phyloP scores from a whole-genome alignment of 352 stramenopile genomes.

The Aphanomyces invadans region DNA sequence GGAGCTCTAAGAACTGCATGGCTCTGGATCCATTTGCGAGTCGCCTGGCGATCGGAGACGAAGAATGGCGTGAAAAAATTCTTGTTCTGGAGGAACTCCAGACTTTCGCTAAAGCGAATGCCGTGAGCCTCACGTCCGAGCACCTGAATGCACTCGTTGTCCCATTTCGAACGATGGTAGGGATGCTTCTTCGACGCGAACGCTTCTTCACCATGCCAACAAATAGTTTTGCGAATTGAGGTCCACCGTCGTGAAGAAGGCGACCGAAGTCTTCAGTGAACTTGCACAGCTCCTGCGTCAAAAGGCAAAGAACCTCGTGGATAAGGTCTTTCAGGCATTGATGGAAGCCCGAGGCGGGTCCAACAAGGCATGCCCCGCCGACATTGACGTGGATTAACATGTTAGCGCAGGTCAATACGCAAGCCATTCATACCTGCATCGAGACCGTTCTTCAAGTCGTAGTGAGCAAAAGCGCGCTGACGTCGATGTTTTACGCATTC shows the following conservation, averaged over 20 bases:
- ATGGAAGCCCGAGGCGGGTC: constrained; percentile 6
- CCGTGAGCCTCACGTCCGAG: not conserved
- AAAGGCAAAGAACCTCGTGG: not conserved
- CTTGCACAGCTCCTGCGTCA: not conserved
- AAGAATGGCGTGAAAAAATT: constrained; percentile 20
- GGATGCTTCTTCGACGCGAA: not conserved
- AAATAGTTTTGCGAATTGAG: constrained; percentile 9
- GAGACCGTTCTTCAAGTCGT: not conserved
- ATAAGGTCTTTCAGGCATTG: not conserved
- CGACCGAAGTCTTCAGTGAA: constrained; percentile 3
- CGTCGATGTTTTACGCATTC: constrained; percentile 1
- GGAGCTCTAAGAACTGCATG: not conserved
- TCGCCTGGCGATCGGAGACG: constrained; percentile 5
- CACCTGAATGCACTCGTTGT: not conserved
- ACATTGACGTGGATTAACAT: not conserved
- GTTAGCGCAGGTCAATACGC: not conserved
- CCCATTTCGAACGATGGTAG: constrained; percentile 5
- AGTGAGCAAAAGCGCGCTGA: constrained; percentile 4
- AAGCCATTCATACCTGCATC: constrained; percentile 9
- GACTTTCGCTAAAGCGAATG: not conserved
- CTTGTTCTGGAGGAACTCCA: not conserved
- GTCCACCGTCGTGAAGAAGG: constrained; percentile 8
- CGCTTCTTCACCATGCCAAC: not conserved
- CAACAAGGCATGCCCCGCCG: not conserved
- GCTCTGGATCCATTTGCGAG: not conserved